These are phyloP conservation scores for Cardiosporidium cionae DNA, from an alignment of 169 alveolate species.

Conservation along the genomic window DNA sequence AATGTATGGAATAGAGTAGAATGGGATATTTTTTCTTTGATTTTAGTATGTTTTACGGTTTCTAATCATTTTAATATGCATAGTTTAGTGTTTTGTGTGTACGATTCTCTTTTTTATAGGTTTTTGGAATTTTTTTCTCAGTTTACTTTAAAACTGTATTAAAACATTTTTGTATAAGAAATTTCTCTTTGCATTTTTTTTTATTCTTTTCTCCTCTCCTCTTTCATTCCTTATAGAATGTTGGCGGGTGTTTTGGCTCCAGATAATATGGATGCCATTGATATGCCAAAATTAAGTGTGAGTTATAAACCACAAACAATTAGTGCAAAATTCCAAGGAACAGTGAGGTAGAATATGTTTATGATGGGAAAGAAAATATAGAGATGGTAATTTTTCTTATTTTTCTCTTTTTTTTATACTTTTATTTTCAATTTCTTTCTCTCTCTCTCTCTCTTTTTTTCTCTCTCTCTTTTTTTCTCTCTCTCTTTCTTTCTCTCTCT, in stretches of 20 bases:
- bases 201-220: background rate
- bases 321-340: constrained; percentile 94
- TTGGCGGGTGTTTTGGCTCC: constrained; percentile 90
- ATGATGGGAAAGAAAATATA: background rate
- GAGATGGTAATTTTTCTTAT: background rate
- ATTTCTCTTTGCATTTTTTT: background rate
- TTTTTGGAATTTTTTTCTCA: too few species aligned
- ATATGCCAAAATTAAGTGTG: constrained; percentile 85
- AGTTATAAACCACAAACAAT: constrained; percentile 96
- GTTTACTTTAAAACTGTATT: too few species aligned
- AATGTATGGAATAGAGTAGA: too few species aligned
- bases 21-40: too few species aligned
- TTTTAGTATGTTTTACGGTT: too few species aligned
- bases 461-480: too few species aligned
- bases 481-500: too few species aligned
- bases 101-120: too few species aligned
- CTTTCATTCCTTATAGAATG: constrained; percentile 44
- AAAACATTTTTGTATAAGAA: too few species aligned
- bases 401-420: background rate
- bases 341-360: constrained; percentile 64
- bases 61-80: too few species aligned
- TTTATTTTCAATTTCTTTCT: background rate
- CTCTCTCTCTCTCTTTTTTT: too few species aligned
- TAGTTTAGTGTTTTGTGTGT: too few species aligned
- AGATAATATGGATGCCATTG: constrained; percentile 72